phyloP scores from a whole-genome alignment of 352 stramenopile species.

The Pythium oligandrum region DNA sequence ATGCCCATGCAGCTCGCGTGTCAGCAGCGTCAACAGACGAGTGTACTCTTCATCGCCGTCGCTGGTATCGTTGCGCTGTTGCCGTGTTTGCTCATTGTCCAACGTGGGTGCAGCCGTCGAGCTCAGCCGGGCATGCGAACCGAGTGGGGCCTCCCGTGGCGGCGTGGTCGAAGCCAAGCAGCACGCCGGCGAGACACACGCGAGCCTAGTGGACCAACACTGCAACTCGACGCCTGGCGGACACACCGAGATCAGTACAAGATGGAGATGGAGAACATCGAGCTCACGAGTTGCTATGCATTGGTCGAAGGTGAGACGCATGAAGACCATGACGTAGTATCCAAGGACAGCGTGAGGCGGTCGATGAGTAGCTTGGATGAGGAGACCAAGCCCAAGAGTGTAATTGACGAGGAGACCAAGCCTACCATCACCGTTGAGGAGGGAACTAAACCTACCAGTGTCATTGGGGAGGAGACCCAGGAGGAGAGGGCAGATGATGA shows the following conservation, averaged over 20 bases:
- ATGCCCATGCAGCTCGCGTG: slow-evolving; percentile 9
- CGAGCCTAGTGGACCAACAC: slow-evolving; percentile 3
- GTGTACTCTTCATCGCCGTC: slow-evolving; percentile 14
- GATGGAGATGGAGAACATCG: slow-evolving; percentile 11
- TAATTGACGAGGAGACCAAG: too few relatives aligned
- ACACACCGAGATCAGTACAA: slow-evolving; percentile 15
- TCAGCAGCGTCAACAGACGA: slow-evolving; percentile 8
- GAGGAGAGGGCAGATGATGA: too few relatives aligned
- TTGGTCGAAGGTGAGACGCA: slow-evolving; percentile 5
- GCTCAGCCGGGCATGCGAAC: too few relatives aligned
- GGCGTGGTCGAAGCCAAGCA: too few relatives aligned
- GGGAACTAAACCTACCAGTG: too few relatives aligned
- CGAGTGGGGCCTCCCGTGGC: too few relatives aligned
- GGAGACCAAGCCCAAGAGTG: too few relatives aligned
- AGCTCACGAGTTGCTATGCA: slow-evolving; percentile 15
- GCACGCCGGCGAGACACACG: too few relatives aligned
- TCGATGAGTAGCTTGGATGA: too few relatives aligned
- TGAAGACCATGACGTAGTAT: background rate
- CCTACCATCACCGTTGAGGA: too few relatives aligned
- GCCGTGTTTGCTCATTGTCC: slow-evolving; percentile 9
- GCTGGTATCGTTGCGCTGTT: slow-evolving; percentile 10
- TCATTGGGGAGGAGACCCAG: too few relatives aligned
- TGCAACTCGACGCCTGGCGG: slow-evolving; percentile 19
- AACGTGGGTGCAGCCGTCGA: slow-evolving; percentile 3
- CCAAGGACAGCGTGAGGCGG: too few relatives aligned